These are phyloP conservation scores for Xylariaceae sp. DNA, from an alignment of 2,329 filamentous ascomycete species.

Conservation along the genomic window DNA sequence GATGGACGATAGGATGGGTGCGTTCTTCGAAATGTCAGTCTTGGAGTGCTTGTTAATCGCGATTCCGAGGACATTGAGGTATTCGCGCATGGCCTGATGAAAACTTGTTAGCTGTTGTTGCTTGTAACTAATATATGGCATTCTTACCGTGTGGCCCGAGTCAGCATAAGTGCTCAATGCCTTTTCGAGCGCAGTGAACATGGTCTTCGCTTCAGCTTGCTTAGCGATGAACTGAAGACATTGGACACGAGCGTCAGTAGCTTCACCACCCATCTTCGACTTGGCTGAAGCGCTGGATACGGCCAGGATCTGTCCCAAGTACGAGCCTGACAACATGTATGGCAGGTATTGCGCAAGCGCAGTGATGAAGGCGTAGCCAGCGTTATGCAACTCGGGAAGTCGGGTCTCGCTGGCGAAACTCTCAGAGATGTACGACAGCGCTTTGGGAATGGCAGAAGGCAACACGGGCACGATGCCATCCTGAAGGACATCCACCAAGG, in stretches of 20 bases:
- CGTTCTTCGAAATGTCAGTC: constrained; percentile 69
- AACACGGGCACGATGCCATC: constrained; percentile 82
- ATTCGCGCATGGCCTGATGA: constrained; percentile 60
- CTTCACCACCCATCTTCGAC: constrained; percentile 54
- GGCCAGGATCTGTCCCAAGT: constrained; percentile 66
- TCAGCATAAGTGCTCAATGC: constrained; percentile 64
- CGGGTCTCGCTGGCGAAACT: constrained; percentile 51
- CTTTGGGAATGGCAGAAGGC: constrained; percentile 66
- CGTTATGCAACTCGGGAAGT: constrained; percentile 68
- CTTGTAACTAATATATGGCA: not conserved
- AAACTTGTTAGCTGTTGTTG: constrained; percentile 29
- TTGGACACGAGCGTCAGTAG: constrained; percentile 59
- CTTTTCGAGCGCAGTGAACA: constrained; percentile 66
- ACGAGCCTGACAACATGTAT: constrained; percentile 76
- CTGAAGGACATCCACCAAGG: constrained; percentile 79
- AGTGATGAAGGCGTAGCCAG: constrained; percentile 73
- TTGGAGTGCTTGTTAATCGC: constrained; percentile 76
- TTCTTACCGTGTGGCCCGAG: constrained; percentile 56
- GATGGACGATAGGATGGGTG: constrained; percentile 61
- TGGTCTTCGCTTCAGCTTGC: constrained; percentile 69
- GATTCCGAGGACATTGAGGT: constrained; percentile 62
- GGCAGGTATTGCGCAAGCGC: constrained; percentile 77
- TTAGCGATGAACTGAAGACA: constrained; percentile 71
- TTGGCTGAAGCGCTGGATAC: constrained; percentile 69
- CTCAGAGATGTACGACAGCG: constrained; percentile 63